Conservation (phyloP, 768 basidiomycete species). For the Mycena galopus region DNA sequence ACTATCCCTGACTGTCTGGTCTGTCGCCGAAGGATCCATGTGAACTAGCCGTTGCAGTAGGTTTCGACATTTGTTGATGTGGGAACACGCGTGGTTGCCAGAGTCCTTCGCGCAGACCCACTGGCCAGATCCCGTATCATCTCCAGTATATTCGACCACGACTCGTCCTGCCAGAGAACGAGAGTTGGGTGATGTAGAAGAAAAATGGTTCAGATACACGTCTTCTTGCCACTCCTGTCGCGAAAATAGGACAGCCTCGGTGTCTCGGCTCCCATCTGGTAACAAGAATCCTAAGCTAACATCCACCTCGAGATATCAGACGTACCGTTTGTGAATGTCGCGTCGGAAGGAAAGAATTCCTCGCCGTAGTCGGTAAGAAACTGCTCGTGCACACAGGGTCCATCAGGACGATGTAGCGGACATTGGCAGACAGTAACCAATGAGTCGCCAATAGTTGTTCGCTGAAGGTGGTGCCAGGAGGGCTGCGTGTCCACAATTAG, state of each 20-base stretch:
- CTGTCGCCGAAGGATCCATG: constrained; percentile 14
- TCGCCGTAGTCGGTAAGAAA: constrained; percentile 16
- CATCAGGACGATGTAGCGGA: not conserved
- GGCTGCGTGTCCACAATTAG: not conserved
- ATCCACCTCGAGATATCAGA: not conserved
- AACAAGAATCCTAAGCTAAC: not conserved
- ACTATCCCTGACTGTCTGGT: not conserved
- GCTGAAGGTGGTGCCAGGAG: constrained; percentile 24
- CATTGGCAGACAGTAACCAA: constrained; percentile 11
- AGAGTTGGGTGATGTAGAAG: constrained; percentile 1
- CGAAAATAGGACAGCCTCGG: constrained; percentile 14
- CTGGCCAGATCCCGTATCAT: constrained; percentile 2
- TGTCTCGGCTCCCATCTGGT: too few species aligned
- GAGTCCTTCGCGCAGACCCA: constrained; percentile 12
- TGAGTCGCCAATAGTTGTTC: not conserved
- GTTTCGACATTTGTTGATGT: not conserved
- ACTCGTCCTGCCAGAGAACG: not conserved
- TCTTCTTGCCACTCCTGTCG: not conserved
- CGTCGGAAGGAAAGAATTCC: constrained; percentile 3
- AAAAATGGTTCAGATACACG: constrained; percentile 16
- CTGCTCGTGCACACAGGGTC: constrained; percentile 11
- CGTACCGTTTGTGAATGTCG: not conserved
- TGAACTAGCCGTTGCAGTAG: constrained; percentile 14
- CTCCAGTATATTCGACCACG: constrained; percentile 12
- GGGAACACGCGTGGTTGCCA: not conserved